A percentile compares a stretch with the other conserved stretches of the same genome.
Conservation (phyloP, 2,329 filamentous ascomycete genomes). For the Colletotrichum truncatum region DNA sequence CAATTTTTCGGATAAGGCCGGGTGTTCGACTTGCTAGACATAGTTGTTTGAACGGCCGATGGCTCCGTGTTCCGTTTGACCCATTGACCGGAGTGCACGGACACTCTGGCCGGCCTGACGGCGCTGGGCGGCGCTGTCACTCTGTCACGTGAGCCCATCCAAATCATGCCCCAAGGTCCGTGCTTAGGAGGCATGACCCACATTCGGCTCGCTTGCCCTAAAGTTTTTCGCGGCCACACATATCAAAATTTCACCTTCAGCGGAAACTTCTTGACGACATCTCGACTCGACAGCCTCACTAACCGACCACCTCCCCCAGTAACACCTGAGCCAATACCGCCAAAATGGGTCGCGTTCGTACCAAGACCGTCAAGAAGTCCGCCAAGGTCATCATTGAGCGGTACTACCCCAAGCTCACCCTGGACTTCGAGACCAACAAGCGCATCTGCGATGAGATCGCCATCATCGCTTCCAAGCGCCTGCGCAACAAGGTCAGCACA, state of each 20-base stretch:
- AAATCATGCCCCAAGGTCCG: slow-evolving; percentile 14
- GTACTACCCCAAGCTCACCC: slow-evolving; percentile 96
- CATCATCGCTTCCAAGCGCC: slow-evolving; percentile 98
- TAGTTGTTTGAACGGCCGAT: too few species aligned
- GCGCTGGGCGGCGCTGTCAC: not conserved
- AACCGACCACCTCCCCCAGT: slow-evolving; percentile 38
- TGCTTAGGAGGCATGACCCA: not conserved
- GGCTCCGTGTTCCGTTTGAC: too few species aligned
- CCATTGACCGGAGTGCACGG: too few species aligned
- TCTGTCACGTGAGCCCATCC: not conserved
- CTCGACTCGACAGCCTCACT: slow-evolving; percentile 61
- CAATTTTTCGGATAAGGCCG: too few species aligned
- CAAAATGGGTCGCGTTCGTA: slow-evolving; percentile 77
- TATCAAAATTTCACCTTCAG: slow-evolving; percentile 1
- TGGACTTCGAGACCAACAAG: slow-evolving; percentile 99
- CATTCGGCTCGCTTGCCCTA: slow-evolving; percentile 16
- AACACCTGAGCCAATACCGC: slow-evolving; percentile 55
- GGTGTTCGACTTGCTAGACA: too few species aligned
- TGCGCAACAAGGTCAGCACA: slow-evolving; percentile 91
- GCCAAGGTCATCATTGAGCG: slow-evolving; percentile 99
- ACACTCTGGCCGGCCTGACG: too few species aligned
- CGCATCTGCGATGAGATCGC: slow-evolving; percentile 99
- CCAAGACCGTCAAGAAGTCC: slow-evolving; percentile 77
- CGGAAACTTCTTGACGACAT: slow-evolving; percentile 32
- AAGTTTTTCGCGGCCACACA: not conserved